These are phyloP conservation scores for Diplotaxis tenuifolia DNA, from an alignment of 345 rosid genomes.

Conservation along the genomic window DNA sequence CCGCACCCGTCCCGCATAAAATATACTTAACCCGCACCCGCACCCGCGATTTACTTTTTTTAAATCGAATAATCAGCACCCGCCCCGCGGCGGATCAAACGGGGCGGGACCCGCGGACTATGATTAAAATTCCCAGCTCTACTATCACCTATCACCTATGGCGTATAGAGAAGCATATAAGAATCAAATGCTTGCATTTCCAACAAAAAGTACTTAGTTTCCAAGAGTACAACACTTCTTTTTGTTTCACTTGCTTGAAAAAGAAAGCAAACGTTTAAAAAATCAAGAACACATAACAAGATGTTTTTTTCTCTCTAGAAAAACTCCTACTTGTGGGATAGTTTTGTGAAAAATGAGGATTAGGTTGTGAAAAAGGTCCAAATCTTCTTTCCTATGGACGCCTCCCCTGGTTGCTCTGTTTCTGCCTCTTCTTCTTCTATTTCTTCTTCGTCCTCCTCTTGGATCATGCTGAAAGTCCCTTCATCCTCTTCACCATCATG, in stretches of 20 bases:
- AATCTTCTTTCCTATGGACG: slow-evolving; percentile 68
- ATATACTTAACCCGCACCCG: too few relatives aligned
- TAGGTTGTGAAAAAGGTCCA: slow-evolving; percentile 87
- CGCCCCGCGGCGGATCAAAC: too few relatives aligned
- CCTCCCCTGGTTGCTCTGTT: slow-evolving; percentile 53
- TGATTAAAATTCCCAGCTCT: too few relatives aligned
- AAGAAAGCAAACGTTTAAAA: background rate
- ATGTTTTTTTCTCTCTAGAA: background rate
- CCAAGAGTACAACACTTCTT: background rate
- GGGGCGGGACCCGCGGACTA: too few relatives aligned
- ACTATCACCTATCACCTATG: background rate
- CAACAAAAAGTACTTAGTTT: background rate
- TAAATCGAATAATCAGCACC: too few relatives aligned
- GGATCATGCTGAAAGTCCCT: slow-evolving; percentile 44
- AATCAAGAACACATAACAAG: slow-evolving; percentile 1
- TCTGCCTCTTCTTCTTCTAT: slow-evolving; percentile 24
- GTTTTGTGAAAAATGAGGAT: slow-evolving; percentile 21
- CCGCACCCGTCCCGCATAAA: too few relatives aligned
- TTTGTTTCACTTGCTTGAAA: slow-evolving; percentile 17
- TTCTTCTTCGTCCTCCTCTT: slow-evolving; percentile 37
- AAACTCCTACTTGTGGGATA: slow-evolving; percentile 23
- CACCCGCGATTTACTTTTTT: too few relatives aligned
- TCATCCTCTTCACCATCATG: slow-evolving; percentile 42
- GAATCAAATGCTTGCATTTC: slow-evolving; percentile 14
- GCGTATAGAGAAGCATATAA: background rate